phyloP scores from a whole-genome alignment of 2,329 filamentous ascomycete species.

The Calonectria honghensis region DNA sequence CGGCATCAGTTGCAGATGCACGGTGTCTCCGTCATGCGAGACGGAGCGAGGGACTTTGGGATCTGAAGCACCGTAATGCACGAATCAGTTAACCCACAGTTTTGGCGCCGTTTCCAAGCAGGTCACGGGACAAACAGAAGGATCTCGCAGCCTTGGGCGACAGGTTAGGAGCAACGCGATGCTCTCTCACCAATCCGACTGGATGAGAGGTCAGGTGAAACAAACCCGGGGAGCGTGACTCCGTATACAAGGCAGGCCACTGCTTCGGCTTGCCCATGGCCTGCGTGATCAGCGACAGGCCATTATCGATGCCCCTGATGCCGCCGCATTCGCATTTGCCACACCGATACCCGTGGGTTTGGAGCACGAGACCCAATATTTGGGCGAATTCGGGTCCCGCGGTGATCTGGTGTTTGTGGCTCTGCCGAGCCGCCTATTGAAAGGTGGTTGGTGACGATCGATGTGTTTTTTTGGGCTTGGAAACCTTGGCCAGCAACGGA shows the following conservation, averaged over 20 bases:
- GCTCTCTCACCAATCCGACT: slow-evolving; percentile 10
- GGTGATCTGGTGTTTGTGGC: slow-evolving; percentile 34
- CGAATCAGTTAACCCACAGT: slow-evolving; percentile 3
- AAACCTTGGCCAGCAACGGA: slow-evolving; percentile 3
- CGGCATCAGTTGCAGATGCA: slow-evolving; percentile 28
- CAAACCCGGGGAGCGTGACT: slow-evolving; percentile 22
- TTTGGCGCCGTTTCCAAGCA: slow-evolving; percentile 25
- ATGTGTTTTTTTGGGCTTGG: slow-evolving; percentile 1
- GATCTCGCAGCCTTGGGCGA: slow-evolving; percentile 6
- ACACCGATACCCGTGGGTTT: neutral
- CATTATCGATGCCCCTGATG: slow-evolving; percentile 20
- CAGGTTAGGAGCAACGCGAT: slow-evolving; percentile 15
- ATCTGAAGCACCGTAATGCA: slow-evolving; percentile 25
- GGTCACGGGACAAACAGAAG: slow-evolving; percentile 25
- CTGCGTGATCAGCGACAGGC: slow-evolving; percentile 28
- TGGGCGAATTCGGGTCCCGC: slow-evolving; percentile 9
- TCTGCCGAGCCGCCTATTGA: neutral
- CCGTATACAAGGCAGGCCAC: slow-evolving; percentile 5
- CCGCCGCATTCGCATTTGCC: slow-evolving; percentile 27
- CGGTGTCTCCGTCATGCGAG: slow-evolving; percentile 37
- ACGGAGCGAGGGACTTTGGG: slow-evolving; percentile 28
- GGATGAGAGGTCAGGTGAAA: slow-evolving; percentile 28
- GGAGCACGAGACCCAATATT: slow-evolving; percentile 25
- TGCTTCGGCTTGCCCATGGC: slow-evolving; percentile 1
- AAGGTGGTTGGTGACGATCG: slow-evolving; percentile 15